Conservation (phyloP, 768 basidiomycete species). For the Tylopilus cervinicoccineus region DNA sequence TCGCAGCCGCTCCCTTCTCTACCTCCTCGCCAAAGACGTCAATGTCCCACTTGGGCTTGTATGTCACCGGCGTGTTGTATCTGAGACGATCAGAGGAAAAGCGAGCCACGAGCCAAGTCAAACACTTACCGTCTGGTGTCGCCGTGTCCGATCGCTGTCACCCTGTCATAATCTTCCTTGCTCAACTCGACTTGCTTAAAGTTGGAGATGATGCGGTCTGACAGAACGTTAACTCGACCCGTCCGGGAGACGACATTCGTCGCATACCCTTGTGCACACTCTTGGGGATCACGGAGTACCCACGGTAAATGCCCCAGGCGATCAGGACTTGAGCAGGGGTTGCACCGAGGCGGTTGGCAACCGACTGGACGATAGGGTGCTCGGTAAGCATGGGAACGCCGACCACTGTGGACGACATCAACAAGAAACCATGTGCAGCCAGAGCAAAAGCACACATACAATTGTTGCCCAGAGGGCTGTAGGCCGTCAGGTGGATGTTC, state of each 20-base stretch:
- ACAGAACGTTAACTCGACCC: neutral
- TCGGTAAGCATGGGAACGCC: conserved; percentile 68
- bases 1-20: conserved; percentile 40
- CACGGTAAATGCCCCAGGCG: conserved; percentile 74
- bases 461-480: conserved; percentile 81
- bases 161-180: conserved; percentile 60
- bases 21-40: conserved; percentile 62
- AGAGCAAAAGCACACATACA: conserved; percentile 35
- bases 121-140: conserved; percentile 33
- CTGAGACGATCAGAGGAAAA: neutral
- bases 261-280: conserved; percentile 55
- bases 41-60: conserved; percentile 64
- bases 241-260: neutral
- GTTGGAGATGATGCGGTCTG: conserved; percentile 68
- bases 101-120: neutral
- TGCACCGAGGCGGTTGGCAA: conserved; percentile 60
- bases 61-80: conserved; percentile 62
- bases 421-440: neutral
- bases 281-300: conserved; percentile 84
- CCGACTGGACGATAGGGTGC: conserved; percentile 52
- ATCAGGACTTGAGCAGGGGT: conserved; percentile 80
- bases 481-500: conserved; percentile 67
- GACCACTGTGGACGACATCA: conserved; percentile 37
- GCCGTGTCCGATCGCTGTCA: conserved; percentile 36
- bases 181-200: conserved; percentile 70